Percentiles rank a stretch among this genome's conserved stretches.
phyloP scores from a whole-genome alignment of 1,284 basidiomycete genomes.

The Marasmius fiardii region DNA sequence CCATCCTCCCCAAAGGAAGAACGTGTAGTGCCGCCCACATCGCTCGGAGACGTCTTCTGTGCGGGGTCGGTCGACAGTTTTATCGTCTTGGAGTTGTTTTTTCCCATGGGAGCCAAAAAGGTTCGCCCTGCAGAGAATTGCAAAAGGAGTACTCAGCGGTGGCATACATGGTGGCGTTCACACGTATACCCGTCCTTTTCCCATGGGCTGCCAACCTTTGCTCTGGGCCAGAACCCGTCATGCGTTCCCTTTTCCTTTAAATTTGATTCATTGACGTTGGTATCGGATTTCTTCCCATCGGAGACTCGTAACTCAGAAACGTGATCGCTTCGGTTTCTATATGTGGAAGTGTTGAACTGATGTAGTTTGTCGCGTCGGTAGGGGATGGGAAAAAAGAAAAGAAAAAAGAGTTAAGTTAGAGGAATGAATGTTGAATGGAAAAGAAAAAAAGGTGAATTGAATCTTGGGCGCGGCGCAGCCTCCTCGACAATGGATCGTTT shows the following conservation, averaged over 20 bases:
- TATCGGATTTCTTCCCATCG: slow-evolving; percentile 6
- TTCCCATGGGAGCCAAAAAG: too few relatives aligned
- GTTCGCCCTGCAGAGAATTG: too few relatives aligned
- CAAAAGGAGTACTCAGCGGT: neutral
- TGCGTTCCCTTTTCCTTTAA: too few relatives aligned
- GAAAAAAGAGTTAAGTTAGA: neutral
- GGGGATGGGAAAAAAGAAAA: neutral
- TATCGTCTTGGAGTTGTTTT: too few relatives aligned
- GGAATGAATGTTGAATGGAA: neutral
- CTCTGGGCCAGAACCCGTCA: neutral
- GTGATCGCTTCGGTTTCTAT: neutral
- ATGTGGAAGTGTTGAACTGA: neutral
- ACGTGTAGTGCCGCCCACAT: too few relatives aligned
- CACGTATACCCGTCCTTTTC: slow-evolving; percentile 9
- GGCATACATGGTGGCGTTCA: slow-evolving; percentile 1
- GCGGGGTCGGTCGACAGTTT: too few relatives aligned
- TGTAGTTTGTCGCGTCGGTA: neutral
- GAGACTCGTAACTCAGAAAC: slow-evolving; percentile 9
- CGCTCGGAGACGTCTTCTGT: too few relatives aligned
- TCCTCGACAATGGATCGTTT: neutral
- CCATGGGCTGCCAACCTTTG: slow-evolving; percentile 13
- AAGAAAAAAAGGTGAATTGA: neutral
- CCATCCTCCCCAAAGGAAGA: too few relatives aligned
- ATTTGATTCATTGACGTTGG: too few relatives aligned
- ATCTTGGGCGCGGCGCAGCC: neutral